phyloP scores from a whole-genome alignment of 148 eudicot genomes.

The Camellia granthamiana region DNA sequence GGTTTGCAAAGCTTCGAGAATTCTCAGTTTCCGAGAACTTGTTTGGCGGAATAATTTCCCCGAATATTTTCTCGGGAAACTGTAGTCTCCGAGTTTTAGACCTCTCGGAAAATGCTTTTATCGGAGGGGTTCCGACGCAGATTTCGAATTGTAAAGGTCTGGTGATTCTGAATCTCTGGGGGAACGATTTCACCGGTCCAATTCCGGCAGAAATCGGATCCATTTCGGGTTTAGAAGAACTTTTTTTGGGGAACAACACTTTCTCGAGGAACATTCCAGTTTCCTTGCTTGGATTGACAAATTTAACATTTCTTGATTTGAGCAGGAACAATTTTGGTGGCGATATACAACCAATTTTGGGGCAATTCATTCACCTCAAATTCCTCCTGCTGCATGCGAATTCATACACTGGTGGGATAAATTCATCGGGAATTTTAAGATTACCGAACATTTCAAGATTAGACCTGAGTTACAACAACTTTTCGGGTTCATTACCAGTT shows the following conservation, averaged over 20 bases:
- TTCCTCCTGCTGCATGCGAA: conserved; percentile 58
- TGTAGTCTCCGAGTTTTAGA: conserved; percentile 54
- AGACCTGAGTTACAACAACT: conserved; percentile 69
- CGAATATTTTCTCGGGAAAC: conserved; percentile 34
- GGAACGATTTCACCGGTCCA: conserved; percentile 47
- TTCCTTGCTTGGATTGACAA: conserved; percentile 44
- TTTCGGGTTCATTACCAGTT: conserved; percentile 67
- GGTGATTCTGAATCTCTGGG: conserved; percentile 43
- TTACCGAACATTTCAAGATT: conserved; percentile 50
- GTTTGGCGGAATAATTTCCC: conserved; percentile 35
- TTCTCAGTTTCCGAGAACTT: conserved; percentile 49
- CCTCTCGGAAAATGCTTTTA: conserved; percentile 56
- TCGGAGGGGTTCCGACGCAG: conserved; percentile 49
- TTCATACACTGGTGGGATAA: conserved; percentile 50
- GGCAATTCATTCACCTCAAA: conserved; percentile 52
- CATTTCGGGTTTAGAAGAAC: conserved; percentile 33
- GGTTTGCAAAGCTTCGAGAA: conserved; percentile 39
- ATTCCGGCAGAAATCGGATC: conserved; percentile 60
- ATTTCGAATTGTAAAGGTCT: conserved; percentile 54
- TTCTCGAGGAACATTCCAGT: conserved; percentile 61
- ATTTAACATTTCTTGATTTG: conserved; percentile 57
- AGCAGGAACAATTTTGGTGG: conserved; percentile 62
- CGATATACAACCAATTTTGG: conserved; percentile 60
- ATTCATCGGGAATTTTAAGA: conserved; percentile 56
- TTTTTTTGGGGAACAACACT: conserved; percentile 55